phyloP scores from a whole-genome alignment of 495 filamentous ascomycete genomes.

The Opeltia flavorubescens region DNA sequence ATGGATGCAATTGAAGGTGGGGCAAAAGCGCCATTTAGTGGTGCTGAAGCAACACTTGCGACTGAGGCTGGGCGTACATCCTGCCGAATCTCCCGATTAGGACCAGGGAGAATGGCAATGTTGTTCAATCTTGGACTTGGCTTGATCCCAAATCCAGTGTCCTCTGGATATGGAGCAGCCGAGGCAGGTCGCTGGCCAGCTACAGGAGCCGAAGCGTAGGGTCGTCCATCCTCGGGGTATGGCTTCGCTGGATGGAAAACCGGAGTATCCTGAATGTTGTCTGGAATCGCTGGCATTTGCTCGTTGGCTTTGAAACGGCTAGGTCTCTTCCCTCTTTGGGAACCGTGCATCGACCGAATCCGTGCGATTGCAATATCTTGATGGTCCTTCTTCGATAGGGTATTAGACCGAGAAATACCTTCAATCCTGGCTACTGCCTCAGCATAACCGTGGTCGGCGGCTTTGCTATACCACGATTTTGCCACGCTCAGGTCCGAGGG shows the following conservation, averaged over 20 bases:
- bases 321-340: slow-evolving; percentile 54
- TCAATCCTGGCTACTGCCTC: slow-evolving; percentile 75
- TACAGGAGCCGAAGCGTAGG: slow-evolving; percentile 40
- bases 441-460: slow-evolving; percentile 80
- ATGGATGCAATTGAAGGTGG: slow-evolving; percentile 3
- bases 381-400: slow-evolving; percentile 78
- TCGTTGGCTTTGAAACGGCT: slow-evolving; percentile 42
- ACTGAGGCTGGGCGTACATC: slow-evolving; percentile 34
- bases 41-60: slow-evolving; percentile 3
- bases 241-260: slow-evolving; percentile 40
- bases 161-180: slow-evolving; percentile 38
- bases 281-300: slow-evolving; percentile 40
- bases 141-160: slow-evolving; percentile 13
- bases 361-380: slow-evolving; percentile 78
- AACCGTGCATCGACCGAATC: slow-evolving; percentile 88
- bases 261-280: slow-evolving; percentile 49
- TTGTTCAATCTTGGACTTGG: slow-evolving; percentile 8
- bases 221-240: slow-evolving; percentile 24
- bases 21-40: background rate
- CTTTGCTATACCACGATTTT: slow-evolving; percentile 78
- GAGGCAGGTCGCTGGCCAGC: slow-evolving; percentile 24
- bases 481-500: slow-evolving; percentile 70
- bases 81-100: slow-evolving; percentile 52
- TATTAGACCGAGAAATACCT: slow-evolving; percentile 72
- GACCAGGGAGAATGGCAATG: slow-evolving; percentile 26